Evolutionary conservation across 2,329 filamentous ascomycete species (phyloP).

Genomic region (Colletotrichum costaricense): DNA sequence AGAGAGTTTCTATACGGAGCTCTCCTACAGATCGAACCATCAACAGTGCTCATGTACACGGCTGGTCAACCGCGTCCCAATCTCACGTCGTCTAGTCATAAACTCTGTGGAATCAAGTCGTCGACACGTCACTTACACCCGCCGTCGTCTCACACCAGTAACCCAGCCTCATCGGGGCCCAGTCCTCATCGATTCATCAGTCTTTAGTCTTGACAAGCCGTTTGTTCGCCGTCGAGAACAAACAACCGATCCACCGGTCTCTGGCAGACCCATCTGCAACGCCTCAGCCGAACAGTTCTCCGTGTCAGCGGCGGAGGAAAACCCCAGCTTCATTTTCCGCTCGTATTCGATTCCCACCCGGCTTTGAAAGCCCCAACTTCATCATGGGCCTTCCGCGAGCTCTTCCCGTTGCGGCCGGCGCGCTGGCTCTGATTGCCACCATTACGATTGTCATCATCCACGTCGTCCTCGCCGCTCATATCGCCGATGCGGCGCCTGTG

Average conservation of each 20-base stretch:
- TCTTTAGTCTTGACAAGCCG: too few species aligned
- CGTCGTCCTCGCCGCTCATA: constrained; percentile 49
- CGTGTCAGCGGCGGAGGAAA: not conserved
- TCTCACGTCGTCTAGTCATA: constrained; percentile 14
- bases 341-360: constrained; percentile 1
- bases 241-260: constrained; percentile 22
- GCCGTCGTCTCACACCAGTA: not conserved
- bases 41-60: constrained; percentile 36
- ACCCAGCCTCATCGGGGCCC: constrained; percentile 12
- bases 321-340: not conserved
- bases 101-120: constrained; percentile 3
- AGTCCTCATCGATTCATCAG: constrained; percentile 5
- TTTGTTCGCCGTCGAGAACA: not conserved
- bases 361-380: constrained; percentile 25
- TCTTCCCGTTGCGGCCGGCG: constrained; percentile 50
- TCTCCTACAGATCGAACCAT: constrained; percentile 23
- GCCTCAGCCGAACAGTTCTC: not conserved
- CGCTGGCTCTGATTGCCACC: constrained; percentile 51
- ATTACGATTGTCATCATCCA: constrained; percentile 52
- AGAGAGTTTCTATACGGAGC: constrained; percentile 34
- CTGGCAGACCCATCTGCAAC: constrained; percentile 28
- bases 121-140: constrained; percentile 12
- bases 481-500: constrained; percentile 45
- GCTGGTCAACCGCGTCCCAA: constrained; percentile 34
- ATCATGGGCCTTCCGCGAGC: constrained; percentile 49